Base-by-base conservation (phyloP, 768 basidiomycete genomes). In the Lactarius vividus region DNA sequence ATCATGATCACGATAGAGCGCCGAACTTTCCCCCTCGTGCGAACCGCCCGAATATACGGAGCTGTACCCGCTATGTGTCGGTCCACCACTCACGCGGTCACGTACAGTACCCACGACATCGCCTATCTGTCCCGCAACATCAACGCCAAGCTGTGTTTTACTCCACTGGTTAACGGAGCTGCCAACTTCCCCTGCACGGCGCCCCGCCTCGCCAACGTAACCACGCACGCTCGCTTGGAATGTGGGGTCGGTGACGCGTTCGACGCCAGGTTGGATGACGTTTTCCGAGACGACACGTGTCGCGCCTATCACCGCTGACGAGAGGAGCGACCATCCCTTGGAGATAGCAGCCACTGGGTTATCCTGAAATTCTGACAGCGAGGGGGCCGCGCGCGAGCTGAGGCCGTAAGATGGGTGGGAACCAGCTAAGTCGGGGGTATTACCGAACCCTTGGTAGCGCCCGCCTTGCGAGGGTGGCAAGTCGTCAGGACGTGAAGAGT, bases 261-360 rank as follows among this genome's bases (percentile, higher is more conserved):
- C 89, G 74, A 96, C 78, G 26, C 91, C 89, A 7, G 96, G 96
- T 75, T 97, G 93, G 65, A 98, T 89, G 53, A 98, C 90, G 70
- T 85, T 89, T 74, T 94, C 91, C 69, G 85, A 84, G 57, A 98
- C 91, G 20, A 78, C 89, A 71, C 85, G 85, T 6, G 87, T 84
- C 23, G 95, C 95, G 59, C 88, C 91, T 1, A 78, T 84, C 16
- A 98, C 88, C 39, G 88, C 94, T 0, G 91, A 84, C 33, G 93
- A 90, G 73, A 99, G 89, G n/a, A 98, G 77, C 29, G 94, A 93
- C 97, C 97, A 98, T 54, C 96, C 94, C 79, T 98, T 98, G 72
- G 85, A 85, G 16, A 98, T 76, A 0, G 96, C 96, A 10, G 85
- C 87, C 42, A 89, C 76, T 0, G 96, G 96, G 73, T 94, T 93